Percentiles rank a stretch among this genome's conserved stretches.
Evolutionary conservation across 768 basidiomycete genomes (phyloP).

Genomic region (Antrodiella citrinella): DNA sequence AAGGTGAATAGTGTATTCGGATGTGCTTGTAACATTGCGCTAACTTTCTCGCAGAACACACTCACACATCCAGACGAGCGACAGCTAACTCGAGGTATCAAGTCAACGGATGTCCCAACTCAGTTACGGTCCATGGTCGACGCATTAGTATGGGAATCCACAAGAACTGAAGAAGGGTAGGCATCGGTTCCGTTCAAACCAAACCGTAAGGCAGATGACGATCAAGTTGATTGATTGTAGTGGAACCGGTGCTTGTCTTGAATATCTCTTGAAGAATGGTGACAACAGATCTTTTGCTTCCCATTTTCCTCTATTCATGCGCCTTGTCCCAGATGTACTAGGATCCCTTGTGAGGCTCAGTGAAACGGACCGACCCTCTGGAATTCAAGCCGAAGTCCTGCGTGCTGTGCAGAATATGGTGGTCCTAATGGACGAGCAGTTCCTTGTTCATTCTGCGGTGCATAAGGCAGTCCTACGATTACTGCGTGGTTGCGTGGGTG

Average conservation of each 20-base stretch:
- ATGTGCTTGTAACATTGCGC: conserved; percentile 2
- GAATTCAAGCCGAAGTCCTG: conserved; percentile 88
- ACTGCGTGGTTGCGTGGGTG: conserved; percentile 83
- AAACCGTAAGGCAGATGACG: conserved; percentile 5
- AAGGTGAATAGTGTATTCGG: conserved; percentile 36
- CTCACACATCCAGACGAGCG: conserved; percentile 86
- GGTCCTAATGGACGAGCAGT: conserved; percentile 85
- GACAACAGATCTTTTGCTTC: background rate
- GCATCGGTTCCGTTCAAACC: conserved; percentile 22
- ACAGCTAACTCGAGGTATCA: conserved; percentile 74
- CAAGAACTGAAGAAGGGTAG: conserved; percentile 81
- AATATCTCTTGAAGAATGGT: conserved; percentile 89
- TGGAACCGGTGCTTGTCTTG: conserved; percentile 81
- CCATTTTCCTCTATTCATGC: background rate
- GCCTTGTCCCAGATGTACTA: conserved; percentile 56
- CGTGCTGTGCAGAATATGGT: conserved; percentile 87
- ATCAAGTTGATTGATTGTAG: conserved; percentile 32
- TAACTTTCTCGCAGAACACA: conserved; percentile 47
- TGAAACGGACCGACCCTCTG: conserved; percentile 76
- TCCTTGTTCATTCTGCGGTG: conserved; percentile 85
- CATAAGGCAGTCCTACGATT: conserved; percentile 83
- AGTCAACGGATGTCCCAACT: conserved; percentile 71
- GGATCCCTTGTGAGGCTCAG: conserved; percentile 80
- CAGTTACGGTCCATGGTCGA: conserved; percentile 78
- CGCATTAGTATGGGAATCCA: conserved; percentile 78